phyloP scores from a whole-genome alignment of 208 protist genomes.

The Naegleria fowleri region DNA sequence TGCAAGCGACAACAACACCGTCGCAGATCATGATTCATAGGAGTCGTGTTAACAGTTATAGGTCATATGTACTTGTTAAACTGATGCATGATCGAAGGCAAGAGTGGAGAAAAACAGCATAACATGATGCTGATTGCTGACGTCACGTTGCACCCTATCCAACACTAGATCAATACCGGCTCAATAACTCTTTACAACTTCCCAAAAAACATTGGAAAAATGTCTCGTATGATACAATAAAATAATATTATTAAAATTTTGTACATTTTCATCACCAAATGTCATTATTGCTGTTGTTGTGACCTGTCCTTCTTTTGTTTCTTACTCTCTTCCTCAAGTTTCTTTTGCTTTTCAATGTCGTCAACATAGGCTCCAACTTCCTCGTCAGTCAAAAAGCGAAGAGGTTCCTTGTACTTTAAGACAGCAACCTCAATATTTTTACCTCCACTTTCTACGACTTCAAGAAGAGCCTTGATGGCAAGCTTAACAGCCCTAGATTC shows the following conservation, averaged over 20 bases:
- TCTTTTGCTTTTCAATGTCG: conserved; percentile 33
- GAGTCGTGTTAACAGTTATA: too few relatives aligned
- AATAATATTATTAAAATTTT: not conserved
- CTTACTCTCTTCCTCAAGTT: conserved; percentile 25
- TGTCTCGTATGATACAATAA: not conserved
- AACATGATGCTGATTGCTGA: too few relatives aligned
- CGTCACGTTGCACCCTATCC: too few relatives aligned
- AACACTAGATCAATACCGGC: too few relatives aligned
- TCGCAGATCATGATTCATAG: not conserved
- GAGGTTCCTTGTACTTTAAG: conserved; percentile 37
- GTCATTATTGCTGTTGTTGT: not conserved
- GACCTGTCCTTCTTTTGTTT: conserved; percentile 4
- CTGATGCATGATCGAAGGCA: too few relatives aligned
- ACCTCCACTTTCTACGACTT: conserved; percentile 79
- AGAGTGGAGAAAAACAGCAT: too few relatives aligned
- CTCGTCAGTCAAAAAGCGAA: not conserved
- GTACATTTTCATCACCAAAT: not conserved
- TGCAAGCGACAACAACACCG: not conserved
- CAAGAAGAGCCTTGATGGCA: conserved; percentile 93
- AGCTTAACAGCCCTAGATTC: conserved; percentile 90
- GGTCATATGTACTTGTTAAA: too few relatives aligned
- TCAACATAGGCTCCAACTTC: not conserved
- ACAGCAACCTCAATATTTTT: conserved; percentile 81
- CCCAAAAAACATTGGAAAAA: not conserved
- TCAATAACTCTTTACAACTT: too few relatives aligned